Conservation (phyloP, 192 early-diverging fungal genomes). For the Umbelopsis ramanniana region DNA sequence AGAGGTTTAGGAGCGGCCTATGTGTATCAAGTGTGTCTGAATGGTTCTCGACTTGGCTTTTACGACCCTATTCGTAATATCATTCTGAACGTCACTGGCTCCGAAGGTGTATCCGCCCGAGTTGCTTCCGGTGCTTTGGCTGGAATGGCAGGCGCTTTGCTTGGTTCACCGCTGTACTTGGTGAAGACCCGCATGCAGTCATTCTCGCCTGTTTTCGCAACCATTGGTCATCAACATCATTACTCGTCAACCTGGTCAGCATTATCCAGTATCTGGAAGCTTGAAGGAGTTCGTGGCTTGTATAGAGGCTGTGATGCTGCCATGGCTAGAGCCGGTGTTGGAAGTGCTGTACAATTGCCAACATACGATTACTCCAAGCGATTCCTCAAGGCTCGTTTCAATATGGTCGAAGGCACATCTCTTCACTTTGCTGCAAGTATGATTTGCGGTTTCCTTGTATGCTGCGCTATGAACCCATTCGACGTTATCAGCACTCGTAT, state of each 20-base stretch:
- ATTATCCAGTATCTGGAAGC: constrained; percentile 66
- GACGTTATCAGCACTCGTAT: constrained; percentile 94
- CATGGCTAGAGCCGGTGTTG: constrained; percentile 87
- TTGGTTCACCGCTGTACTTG: constrained; percentile 88
- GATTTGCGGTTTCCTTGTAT: constrained; percentile 84
- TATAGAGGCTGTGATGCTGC: constrained; percentile 89
- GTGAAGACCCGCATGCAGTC: constrained; percentile 90
- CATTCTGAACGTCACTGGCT: constrained; percentile 51
- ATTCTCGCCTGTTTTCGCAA: constrained; percentile 60
- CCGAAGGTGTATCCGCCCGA: constrained; percentile 60
- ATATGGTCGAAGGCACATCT: constrained; percentile 70
- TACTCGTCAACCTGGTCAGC: constrained; percentile 73
- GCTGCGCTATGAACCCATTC: constrained; percentile 95
- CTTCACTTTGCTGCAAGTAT: constrained; percentile 81
- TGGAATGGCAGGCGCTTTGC: constrained; percentile 79
- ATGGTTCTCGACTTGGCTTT: constrained; percentile 89
- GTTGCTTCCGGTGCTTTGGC: constrained; percentile 44
- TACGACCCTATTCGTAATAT: constrained; percentile 84
- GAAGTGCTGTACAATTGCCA: constrained; percentile 89
- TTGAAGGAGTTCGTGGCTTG: constrained; percentile 78
- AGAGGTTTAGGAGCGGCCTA: constrained; percentile 89
- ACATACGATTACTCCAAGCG: constrained; percentile 87
- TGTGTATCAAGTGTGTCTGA: constrained; percentile 90
- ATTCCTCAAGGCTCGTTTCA: constrained; percentile 68
- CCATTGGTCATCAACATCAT: constrained; percentile 85